Conservation (phyloP, 345 rosid species). For the Crucihimalaya himalaica region DNA sequence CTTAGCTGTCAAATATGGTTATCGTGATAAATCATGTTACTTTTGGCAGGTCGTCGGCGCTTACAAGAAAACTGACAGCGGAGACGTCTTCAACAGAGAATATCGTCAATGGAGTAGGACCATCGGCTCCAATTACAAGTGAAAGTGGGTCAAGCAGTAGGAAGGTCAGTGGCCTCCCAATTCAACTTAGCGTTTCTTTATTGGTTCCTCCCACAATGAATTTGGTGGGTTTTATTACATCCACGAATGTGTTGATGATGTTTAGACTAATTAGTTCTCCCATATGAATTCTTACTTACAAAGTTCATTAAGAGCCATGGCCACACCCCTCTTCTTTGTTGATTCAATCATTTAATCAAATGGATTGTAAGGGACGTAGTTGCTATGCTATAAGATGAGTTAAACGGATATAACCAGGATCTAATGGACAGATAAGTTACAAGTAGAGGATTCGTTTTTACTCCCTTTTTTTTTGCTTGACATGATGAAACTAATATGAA, state of each 20-base stretch:
- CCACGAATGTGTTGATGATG: neutral
- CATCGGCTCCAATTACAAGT: constrained; percentile 59
- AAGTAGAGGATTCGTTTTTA: neutral
- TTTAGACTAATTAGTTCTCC: neutral
- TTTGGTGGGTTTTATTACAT: neutral
- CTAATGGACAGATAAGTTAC: neutral
- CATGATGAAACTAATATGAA: neutral
- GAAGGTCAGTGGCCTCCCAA: constrained; percentile 54
- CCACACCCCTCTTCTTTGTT: neutral
- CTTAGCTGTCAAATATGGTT: neutral
- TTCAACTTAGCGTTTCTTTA: neutral
- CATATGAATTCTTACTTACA: neutral
- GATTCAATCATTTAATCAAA: neutral
- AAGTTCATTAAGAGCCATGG: neutral
- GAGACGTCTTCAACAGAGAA: constrained; percentile 73
- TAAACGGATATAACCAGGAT: neutral
- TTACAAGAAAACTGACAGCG: constrained; percentile 48
- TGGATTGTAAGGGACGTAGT: constrained; percentile 5
- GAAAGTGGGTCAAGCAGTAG: constrained; percentile 64
- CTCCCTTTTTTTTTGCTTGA: neutral
- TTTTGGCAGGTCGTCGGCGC: constrained; percentile 59
- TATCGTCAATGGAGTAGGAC: constrained; percentile 59
- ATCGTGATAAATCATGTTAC: neutral
- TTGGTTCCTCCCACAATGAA: neutral
- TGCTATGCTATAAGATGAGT: constrained; percentile 2